phyloP scores from a whole-genome alignment of 2,329 filamentous ascomycete genomes.

The Monosporascus sp. region DNA sequence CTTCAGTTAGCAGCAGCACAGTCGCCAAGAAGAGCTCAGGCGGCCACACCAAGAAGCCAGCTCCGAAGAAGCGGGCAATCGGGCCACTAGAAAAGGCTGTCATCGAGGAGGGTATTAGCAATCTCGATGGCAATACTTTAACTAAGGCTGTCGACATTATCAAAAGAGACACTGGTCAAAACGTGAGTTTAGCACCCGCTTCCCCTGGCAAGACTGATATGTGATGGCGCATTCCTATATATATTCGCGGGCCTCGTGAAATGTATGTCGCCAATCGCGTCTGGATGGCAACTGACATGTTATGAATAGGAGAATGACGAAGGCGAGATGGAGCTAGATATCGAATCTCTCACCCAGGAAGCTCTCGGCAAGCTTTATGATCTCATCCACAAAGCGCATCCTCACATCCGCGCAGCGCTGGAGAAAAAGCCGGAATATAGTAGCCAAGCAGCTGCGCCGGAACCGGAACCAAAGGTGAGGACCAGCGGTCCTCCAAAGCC shows the following conservation, averaged over 20 bases:
- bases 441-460: constrained; percentile 13
- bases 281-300: constrained; percentile 9
- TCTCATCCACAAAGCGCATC: constrained; percentile 34
- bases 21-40: constrained; percentile 25
- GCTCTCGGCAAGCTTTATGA: constrained; percentile 47
- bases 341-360: constrained; percentile 51
- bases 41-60: constrained; percentile 36
- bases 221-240: not conserved
- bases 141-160: constrained; percentile 83
- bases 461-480: constrained; percentile 18
- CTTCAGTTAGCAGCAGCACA: constrained; percentile 23
- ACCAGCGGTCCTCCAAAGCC: constrained; percentile 42
- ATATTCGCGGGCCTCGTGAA: not conserved
- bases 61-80: constrained; percentile 52
- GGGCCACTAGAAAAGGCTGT: constrained; percentile 82
- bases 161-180: constrained; percentile 74
- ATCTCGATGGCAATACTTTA: constrained; percentile 72
- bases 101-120: constrained; percentile 80
- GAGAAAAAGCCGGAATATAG: constrained; percentile 27
- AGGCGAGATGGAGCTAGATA: constrained; percentile 55
- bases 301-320: constrained; percentile 48
- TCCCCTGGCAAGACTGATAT: constrained; percentile 11
- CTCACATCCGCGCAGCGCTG: constrained; percentile 27
- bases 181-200: constrained; percentile 47
- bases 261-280: not conserved